Evolutionary conservation across 176 grass and related monocot species (phyloP).

Genomic region (barley (Hordeum vulgare)): DNA sequence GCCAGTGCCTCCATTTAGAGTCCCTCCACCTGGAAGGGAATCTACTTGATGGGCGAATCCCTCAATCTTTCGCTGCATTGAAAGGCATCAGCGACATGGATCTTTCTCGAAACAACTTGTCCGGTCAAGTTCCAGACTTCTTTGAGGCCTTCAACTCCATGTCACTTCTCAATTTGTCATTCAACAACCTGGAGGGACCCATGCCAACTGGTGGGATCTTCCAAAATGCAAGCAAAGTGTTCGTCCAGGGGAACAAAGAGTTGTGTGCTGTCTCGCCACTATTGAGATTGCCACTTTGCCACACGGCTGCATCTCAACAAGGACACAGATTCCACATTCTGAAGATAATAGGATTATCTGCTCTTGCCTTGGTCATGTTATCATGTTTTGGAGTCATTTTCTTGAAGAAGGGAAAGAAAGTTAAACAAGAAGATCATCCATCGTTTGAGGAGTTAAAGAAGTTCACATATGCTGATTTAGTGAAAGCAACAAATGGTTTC

Average conservation of each 20-base stretch:
- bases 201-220: constrained; percentile 34
- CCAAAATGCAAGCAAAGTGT: constrained; percentile 3
- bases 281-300: constrained; percentile 21
- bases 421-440: background rate
- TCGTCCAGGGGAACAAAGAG: constrained; percentile 20
- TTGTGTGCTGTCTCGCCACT: constrained; percentile 1
- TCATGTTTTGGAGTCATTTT: background rate
- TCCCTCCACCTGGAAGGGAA: constrained; percentile 16
- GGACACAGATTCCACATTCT: background rate
- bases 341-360: too few relatives aligned
- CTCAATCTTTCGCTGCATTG: background rate
- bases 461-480: constrained; percentile 34
- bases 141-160: background rate
- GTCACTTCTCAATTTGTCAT: constrained; percentile 34
- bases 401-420: background rate
- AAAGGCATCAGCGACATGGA: constrained; percentile 12
- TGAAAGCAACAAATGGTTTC: constrained; percentile 34
- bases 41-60: constrained; percentile 25
- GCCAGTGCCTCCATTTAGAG: constrained; percentile 19
- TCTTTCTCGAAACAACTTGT: constrained; percentile 39
- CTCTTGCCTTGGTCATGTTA: too few relatives aligned
- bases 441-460: background rate
- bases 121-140: constrained; percentile 28
- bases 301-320: background rate
- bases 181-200: constrained; percentile 41